A percentile compares a stretch with the other conserved stretches of the same genome.
These are phyloP conservation scores for Aquilaria yunnanensis DNA, from an alignment of 345 rosid genomes.

Conservation along the genomic window DNA sequence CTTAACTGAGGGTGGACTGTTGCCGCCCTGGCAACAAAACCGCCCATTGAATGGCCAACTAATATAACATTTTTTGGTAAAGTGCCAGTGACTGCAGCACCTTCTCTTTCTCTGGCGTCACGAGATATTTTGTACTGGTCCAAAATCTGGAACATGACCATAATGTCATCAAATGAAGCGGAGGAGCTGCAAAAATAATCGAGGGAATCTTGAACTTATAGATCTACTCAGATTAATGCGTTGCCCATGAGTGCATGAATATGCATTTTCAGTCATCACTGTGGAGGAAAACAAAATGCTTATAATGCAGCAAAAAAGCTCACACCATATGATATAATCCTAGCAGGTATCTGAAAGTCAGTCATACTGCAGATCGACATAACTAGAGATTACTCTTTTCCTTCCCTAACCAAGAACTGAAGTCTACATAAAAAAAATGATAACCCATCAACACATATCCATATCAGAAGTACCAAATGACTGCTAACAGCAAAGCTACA, in stretches of 20 bases:
- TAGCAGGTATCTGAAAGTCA: too few species aligned
- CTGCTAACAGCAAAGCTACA: too few species aligned
- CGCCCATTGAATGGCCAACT: constrained; percentile 99
- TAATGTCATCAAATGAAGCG: constrained; percentile 3
- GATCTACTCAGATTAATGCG: not conserved
- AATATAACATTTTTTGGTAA: constrained; percentile 82
- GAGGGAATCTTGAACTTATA: too few species aligned
- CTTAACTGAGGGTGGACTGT: constrained; percentile 72
- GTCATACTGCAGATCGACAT: too few species aligned
- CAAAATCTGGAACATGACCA: constrained; percentile 55
- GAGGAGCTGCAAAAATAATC: not conserved
- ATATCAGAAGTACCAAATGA: too few species aligned
- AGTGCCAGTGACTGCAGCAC: constrained; percentile 57
- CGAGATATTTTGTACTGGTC: constrained; percentile 82
- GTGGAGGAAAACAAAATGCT: not conserved
- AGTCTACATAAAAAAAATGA: too few species aligned
- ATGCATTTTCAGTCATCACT: not conserved
- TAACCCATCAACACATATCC: too few species aligned
- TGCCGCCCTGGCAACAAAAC: constrained; percentile 99
- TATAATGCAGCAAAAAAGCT: too few species aligned
- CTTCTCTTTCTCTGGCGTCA: constrained; percentile 64
- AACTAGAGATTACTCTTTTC: too few species aligned
- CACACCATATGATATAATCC: too few species aligned
- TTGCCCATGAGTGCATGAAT: not conserved
- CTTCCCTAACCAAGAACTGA: too few species aligned